A percentile compares a stretch with the other conserved stretches of the same genome.
Conservation (phyloP, 306 rosid genomes). For the Potentilla sterilis region DNA sequence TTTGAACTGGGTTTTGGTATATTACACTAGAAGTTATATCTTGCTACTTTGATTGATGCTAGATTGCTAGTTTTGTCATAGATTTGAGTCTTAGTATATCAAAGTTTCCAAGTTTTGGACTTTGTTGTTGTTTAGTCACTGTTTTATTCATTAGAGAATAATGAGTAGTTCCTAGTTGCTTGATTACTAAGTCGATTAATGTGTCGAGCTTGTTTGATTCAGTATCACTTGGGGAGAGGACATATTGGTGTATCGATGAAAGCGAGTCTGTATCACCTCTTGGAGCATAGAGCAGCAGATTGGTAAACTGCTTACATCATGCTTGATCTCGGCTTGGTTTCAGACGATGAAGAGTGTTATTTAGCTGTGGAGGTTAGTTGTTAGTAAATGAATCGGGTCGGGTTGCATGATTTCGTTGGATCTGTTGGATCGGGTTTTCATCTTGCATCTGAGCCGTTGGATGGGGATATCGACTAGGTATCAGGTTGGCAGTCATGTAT, state of each 20-base stretch:
- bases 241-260: constrained; percentile 80
- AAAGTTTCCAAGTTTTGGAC: background rate
- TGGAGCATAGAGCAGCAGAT: constrained; percentile 77
- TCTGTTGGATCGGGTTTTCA: too few relatives aligned
- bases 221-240: constrained; percentile 95
- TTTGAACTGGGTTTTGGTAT: background rate
- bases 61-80: background rate
- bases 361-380: too few relatives aligned
- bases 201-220: constrained; percentile 17
- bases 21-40: background rate
- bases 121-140: background rate
- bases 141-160: background rate
- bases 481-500: constrained; percentile 47
- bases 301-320: constrained; percentile 49
- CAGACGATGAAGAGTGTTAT: too few relatives aligned
- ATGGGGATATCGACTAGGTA: too few relatives aligned
- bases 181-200: background rate
- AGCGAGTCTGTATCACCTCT: constrained; percentile 67
- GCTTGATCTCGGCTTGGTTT: background rate
- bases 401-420: too few relatives aligned
- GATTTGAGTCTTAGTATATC: background rate
- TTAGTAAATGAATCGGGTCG: too few relatives aligned
- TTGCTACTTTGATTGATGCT: constrained; percentile 25
- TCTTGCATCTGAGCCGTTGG: too few relatives aligned
- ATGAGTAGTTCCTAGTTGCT: background rate